Percentiles rank a stretch among this genome's conserved stretches.
These are phyloP conservation scores for Durotheca rogersii DNA, from an alignment of 495 filamentous ascomycete species.

Conservation along the genomic window DNA sequence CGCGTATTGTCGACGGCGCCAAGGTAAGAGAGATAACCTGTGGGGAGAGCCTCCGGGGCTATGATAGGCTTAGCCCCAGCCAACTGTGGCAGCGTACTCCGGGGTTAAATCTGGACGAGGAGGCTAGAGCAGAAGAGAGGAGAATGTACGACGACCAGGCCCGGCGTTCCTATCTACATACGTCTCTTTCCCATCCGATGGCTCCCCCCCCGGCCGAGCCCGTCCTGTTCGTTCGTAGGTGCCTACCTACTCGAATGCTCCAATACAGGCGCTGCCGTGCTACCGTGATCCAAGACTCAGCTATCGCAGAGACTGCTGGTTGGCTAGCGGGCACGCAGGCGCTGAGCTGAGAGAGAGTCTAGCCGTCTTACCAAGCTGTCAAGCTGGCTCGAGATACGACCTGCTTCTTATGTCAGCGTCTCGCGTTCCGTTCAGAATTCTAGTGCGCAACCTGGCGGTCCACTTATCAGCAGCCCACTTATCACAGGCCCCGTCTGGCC, in stretches of 20 bases:
- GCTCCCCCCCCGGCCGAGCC: no score
- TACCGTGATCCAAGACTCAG: constrained; percentile 11
- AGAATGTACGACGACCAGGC: constrained; percentile 10
- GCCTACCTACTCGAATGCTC: not conserved
- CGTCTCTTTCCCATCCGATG: no score
- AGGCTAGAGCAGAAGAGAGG: constrained; percentile 5
- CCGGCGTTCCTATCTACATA: not conserved
- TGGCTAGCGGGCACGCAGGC: not conserved
- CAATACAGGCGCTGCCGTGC: constrained; percentile 4
- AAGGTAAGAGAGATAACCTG: constrained; percentile 23
- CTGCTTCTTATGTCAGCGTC: constrained; percentile 28
- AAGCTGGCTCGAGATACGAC: not conserved
- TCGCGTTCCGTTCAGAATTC: constrained; percentile 31
- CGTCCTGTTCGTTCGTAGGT: not conserved
- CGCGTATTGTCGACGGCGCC: constrained; percentile 6
- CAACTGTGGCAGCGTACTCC: constrained; percentile 18
- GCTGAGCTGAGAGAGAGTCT: constrained; percentile 17
- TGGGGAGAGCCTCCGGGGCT: constrained; percentile 22
- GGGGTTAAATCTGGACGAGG: constrained; percentile 19
- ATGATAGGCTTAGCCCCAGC: constrained; percentile 10
- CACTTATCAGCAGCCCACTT: constrained; percentile 25
- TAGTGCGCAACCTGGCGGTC: no score
- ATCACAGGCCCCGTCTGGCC: constrained; percentile 29
- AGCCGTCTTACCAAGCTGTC: not conserved
- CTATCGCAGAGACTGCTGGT: constrained; percentile 3